These are phyloP conservation scores for Pyracantha coccinea DNA, from an alignment of 331 rosid species.

Conservation along the genomic window DNA sequence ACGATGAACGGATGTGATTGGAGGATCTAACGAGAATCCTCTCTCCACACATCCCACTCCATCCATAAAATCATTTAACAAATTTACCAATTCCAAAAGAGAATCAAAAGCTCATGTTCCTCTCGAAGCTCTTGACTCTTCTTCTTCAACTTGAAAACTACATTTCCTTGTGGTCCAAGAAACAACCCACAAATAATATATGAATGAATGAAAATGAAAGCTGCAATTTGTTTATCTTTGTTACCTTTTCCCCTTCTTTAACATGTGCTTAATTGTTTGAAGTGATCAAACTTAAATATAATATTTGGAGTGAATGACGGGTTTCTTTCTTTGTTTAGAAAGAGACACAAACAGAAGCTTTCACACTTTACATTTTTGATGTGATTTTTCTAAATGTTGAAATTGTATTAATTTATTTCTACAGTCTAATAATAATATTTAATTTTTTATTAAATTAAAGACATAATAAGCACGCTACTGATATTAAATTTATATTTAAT, in stretches of 20 bases:
- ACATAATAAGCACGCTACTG: no score
- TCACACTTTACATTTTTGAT: no score
- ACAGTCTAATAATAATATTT: no score
- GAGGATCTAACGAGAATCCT: no score
- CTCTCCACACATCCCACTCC: not conserved
- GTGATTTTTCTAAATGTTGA: no score
- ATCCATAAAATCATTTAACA: not conserved
- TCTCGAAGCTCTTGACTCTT: not conserved
- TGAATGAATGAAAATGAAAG: not conserved
- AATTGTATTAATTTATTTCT: no score
- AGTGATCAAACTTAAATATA: no score
- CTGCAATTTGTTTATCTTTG: not conserved
- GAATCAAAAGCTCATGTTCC: not conserved
- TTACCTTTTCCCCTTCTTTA: not conserved
- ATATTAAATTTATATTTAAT: no score
- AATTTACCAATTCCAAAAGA: not conserved
- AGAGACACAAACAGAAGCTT: not conserved
- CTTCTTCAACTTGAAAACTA: not conserved
- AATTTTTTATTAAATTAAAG: no score
- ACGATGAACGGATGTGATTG: no score
- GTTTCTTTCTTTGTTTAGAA: not conserved
- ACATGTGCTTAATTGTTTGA: not conserved
- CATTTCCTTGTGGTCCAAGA: not conserved
- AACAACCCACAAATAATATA: not conserved
- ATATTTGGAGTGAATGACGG: not conserved